Conservation (phyloP, 805 yeast genomes). For the Starmerella davenportii region DNA sequence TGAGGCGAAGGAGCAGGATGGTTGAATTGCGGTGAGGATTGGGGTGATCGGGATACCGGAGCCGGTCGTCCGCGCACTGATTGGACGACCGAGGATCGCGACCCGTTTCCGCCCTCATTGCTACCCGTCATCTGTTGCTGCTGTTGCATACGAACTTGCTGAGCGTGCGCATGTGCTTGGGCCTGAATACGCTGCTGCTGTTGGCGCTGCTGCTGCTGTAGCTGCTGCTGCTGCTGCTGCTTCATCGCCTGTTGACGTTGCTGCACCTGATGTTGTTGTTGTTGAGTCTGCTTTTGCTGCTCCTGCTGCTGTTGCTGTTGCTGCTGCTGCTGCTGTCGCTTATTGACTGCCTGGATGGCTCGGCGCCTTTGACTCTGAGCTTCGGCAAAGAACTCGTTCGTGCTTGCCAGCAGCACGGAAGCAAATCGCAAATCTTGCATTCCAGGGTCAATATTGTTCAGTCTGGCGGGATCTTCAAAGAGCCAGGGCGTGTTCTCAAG, state of each 20-base stretch:
- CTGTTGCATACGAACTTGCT: background rate
- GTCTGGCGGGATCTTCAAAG: slow-evolving; percentile 59
- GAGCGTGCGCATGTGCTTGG: background rate
- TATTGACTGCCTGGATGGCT: slow-evolving; percentile 23
- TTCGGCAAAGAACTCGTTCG: slow-evolving; percentile 63
- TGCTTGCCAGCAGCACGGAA: slow-evolving; percentile 71
- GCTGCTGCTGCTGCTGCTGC: slow-evolving; percentile 13
- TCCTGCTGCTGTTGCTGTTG: slow-evolving; percentile 22
- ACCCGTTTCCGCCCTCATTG: too few species aligned
- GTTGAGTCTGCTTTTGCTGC: slow-evolving; percentile 15
- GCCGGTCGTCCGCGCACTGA: too few species aligned
- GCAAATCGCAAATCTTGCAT: slow-evolving; percentile 87
- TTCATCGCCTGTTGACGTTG: slow-evolving; percentile 12
- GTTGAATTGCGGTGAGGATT: too few species aligned
- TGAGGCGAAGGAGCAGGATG: too few species aligned
- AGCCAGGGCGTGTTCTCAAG: background rate
- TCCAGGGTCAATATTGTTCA: slow-evolving; percentile 66
- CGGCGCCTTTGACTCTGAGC: slow-evolving; percentile 59
- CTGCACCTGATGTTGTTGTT: slow-evolving; percentile 8
- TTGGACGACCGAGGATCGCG: too few species aligned
- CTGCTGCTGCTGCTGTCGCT: slow-evolving; percentile 22
- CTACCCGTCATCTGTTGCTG: background rate
- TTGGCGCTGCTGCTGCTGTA: slow-evolving; percentile 4
- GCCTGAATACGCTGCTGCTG: background rate
- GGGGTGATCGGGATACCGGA: too few species aligned